Base-by-base conservation (phyloP, 441 rosid genomes). In the Corymbia calophylla region DNA sequence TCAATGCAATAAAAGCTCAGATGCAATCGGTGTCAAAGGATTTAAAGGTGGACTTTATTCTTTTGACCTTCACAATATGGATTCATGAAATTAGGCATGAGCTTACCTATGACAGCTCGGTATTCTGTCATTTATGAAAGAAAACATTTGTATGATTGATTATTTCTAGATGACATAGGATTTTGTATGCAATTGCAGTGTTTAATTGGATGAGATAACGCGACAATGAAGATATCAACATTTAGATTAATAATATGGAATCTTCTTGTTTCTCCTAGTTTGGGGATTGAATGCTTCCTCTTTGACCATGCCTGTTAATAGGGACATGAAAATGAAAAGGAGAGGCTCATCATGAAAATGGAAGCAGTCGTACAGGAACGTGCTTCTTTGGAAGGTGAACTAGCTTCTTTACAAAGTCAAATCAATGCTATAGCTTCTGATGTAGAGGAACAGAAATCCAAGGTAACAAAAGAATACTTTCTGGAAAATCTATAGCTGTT, bases 261-360 rank as follows among this genome's bases (percentile, higher is more conserved):
- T 77, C 47, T 31, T n/a, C 56, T 84, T 86, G 80, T 88, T 62
- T 81, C 51, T 32, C 70, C 35, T 77, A 66, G 62, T 82, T 86
- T 47, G 21, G 88, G 68, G 9, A 56, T 85, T 87, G 60, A 87
- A 81, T 62, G 86, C 86, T 35, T 39, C 44, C 31, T 39, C 84
- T 85, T 84, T 91, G 90, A 54, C 92, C 88, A 91, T 87, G 73
- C 77, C 90, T 90, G 89, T 88, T 86, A 68, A 77, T 87, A 98
- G 98, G 95, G 95, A 70, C 98, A 96, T 93, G 96, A 92, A 93
- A 97, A 95, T 91, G 97, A 97, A 94, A 95, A 90, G 56, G 99
- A 98, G 93, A 97, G 93, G 91, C 96, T 97, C 88, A 91, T 95
- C 90, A 96, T 98, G 99, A 99, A 98, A 92, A 95, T 95, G 94